Conservation (phyloP, 305 asterid genomes). For the Striga hermonthica region DNA sequence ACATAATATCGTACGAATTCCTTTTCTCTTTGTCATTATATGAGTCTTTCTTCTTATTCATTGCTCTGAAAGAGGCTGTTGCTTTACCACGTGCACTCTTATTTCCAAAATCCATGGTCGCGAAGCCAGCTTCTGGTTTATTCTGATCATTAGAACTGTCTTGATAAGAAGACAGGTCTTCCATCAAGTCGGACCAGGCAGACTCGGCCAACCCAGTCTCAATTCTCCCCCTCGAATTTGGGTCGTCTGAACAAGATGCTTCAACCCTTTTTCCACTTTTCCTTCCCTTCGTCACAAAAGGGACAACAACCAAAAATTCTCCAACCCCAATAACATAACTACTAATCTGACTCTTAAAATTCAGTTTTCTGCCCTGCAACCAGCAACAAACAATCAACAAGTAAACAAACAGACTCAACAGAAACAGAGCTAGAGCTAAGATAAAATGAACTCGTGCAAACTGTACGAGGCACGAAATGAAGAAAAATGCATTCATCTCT, state of each 20-base stretch:
- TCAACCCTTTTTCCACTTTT: slow-evolving; percentile 37
- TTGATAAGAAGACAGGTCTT: slow-evolving; percentile 55
- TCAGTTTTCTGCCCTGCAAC: slow-evolving; percentile 71
- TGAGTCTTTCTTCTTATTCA: slow-evolving; percentile 39
- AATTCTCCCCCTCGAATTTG: slow-evolving; percentile 31
- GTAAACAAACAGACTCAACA: not conserved
- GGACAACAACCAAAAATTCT: slow-evolving; percentile 73
- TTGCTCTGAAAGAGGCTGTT: slow-evolving; percentile 32
- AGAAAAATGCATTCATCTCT: not conserved
- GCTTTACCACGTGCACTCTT: slow-evolving; percentile 32
- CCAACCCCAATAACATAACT: slow-evolving; percentile 42
- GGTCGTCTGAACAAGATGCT: slow-evolving; percentile 35
- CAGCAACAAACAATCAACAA: not conserved
- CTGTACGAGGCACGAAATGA: not conserved
- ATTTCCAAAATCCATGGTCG: slow-evolving; percentile 34
- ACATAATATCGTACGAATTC: slow-evolving; percentile 38
- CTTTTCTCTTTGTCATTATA: slow-evolving; percentile 36
- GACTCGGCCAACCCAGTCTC: slow-evolving; percentile 53
- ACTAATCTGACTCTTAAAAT: slow-evolving; percentile 50
- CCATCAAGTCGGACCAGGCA: slow-evolving; percentile 72
- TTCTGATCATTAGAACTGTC: slow-evolving; percentile 31
- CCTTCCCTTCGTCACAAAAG: slow-evolving; percentile 58
- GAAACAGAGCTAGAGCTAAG: not conserved
- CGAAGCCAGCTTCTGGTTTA: slow-evolving; percentile 33
- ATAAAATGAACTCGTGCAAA: slow-evolving; percentile 7